phyloP scores from a whole-genome alignment of 108 stramenopile species.

The Nitzschia sp. region DNA sequence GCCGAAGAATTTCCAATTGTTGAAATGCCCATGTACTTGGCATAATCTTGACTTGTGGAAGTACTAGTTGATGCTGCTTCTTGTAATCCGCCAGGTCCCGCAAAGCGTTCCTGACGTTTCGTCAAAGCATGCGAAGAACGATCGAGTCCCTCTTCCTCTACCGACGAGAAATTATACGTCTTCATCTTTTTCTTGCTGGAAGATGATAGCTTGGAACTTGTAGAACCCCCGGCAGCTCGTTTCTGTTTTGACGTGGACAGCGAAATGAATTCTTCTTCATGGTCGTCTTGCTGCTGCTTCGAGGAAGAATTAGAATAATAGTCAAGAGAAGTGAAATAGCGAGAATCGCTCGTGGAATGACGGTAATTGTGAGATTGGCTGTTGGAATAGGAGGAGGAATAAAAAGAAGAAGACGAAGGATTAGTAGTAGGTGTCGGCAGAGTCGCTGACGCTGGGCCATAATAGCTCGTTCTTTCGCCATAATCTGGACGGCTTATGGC shows the following conservation, averaged over 20 bases:
- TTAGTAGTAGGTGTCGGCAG: neutral
- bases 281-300: neutral
- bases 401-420: neutral
- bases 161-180: neutral
- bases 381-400: neutral
- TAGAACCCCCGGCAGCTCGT: too few species aligned
- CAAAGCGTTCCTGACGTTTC: slow-evolving; percentile 65
- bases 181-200: slow-evolving; percentile 21
- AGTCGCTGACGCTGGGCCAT: slow-evolving; percentile 16
- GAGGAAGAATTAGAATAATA: neutral
- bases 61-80: slow-evolving; percentile 6
- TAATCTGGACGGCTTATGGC: too few species aligned
- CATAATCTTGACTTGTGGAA: slow-evolving; percentile 38
- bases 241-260: too few species aligned
- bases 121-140: slow-evolving; percentile 36
- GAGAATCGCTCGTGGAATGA: neutral
- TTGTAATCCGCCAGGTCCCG: slow-evolving; percentile 51
- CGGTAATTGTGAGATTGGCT: neutral
- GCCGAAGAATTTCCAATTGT: slow-evolving; percentile 58
- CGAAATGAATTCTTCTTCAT: slow-evolving; percentile 15
- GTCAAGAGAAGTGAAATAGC: slow-evolving; percentile 7
- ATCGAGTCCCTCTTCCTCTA: slow-evolving; percentile 45
- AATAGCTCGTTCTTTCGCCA: slow-evolving; percentile 9
- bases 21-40: slow-evolving; percentile 70
- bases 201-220: slow-evolving; percentile 1